These are phyloP conservation scores for Candida boleticola DNA, from an alignment of 805 yeast species.

Conservation along the genomic window DNA sequence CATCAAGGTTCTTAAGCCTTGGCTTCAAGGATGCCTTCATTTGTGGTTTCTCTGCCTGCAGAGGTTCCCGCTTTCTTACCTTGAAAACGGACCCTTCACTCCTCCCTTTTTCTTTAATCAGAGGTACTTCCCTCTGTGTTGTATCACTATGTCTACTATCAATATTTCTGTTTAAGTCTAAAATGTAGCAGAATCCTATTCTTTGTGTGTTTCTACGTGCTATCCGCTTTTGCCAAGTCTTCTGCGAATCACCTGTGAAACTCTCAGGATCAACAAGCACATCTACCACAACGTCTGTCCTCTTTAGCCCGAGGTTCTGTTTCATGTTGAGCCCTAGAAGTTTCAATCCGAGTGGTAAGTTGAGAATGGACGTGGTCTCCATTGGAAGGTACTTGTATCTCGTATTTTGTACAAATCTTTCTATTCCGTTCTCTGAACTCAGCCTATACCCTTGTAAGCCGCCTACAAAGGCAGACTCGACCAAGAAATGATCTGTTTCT, in stretches of 20 bases:
- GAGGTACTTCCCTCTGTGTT: no score
- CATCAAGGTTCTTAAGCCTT: slow-evolving; percentile 12
- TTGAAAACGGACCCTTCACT: slow-evolving; percentile 1
- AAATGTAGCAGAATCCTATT: slow-evolving; percentile 8
- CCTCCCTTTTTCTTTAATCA: no score
- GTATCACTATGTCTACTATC: no score
- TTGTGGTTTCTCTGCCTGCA: slow-evolving; percentile 1
- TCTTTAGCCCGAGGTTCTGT: neutral
- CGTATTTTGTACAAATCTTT: slow-evolving; percentile 17
- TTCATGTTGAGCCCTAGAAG: slow-evolving; percentile 11
- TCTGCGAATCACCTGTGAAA: neutral
- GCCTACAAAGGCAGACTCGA: slow-evolving; percentile 4
- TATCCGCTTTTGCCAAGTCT: slow-evolving; percentile 15
- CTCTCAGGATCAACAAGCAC: slow-evolving; percentile 14
- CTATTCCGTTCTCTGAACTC: neutral
- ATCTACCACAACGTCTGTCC: slow-evolving; percentile 10
- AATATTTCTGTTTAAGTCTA: no score
- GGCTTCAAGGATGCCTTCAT: slow-evolving; percentile 7
- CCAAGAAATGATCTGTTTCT: slow-evolving; percentile 13
- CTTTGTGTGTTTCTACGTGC: slow-evolving; percentile 7
- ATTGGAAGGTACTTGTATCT: slow-evolving; percentile 19
- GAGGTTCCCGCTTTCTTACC: neutral
- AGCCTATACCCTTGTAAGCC: no score
- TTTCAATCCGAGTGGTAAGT: slow-evolving; percentile 25
- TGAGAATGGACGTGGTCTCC: slow-evolving; percentile 11